These are phyloP conservation scores for Amoeboaphelidium protococcarum DNA, from an alignment of 371 early-diverging fungal species.

Conservation along the genomic window DNA sequence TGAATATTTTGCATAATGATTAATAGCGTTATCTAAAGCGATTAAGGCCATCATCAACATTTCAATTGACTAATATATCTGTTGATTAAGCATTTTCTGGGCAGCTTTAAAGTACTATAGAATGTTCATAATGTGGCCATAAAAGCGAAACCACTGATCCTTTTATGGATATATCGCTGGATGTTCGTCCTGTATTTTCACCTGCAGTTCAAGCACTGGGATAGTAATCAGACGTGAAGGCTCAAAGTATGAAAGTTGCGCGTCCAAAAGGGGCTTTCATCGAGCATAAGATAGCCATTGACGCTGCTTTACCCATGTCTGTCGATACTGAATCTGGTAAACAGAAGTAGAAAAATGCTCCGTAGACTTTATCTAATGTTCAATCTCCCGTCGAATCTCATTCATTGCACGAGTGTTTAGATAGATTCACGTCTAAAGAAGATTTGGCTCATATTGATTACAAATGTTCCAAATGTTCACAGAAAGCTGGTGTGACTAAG, in stretches of 20 bases:
- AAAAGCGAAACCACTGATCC: slow-evolving; percentile 56
- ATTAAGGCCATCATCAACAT: slow-evolving; percentile 4
- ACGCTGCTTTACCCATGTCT: background rate
- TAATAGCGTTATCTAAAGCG: background rate
- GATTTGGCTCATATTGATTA: slow-evolving; percentile 33
- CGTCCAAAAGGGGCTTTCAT: background rate
- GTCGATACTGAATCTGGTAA: background rate
- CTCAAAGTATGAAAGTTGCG: too few species aligned
- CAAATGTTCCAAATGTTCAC: slow-evolving; percentile 31
- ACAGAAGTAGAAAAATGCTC: background rate
- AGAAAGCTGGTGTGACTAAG: slow-evolving; percentile 38
- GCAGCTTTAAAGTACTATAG: slow-evolving; percentile 57
- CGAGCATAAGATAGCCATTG: background rate
- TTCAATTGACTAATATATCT: slow-evolving; percentile 65
- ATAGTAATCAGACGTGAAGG: too few species aligned
- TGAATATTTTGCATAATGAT: slow-evolving; percentile 49
- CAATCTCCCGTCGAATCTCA: background rate
- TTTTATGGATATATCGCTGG: slow-evolving; percentile 69
- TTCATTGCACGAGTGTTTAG: slow-evolving; percentile 11
- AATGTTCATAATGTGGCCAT: slow-evolving; percentile 52
- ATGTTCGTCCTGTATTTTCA: slow-evolving; percentile 14
- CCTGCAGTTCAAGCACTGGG: background rate
- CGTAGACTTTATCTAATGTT: background rate
- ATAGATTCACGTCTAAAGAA: slow-evolving; percentile 34
- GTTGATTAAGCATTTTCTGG: slow-evolving; percentile 80